These are phyloP conservation scores for Daldinia eschscholtzii DNA, from an alignment of 2,329 filamentous ascomycete species.

Conservation along the genomic window DNA sequence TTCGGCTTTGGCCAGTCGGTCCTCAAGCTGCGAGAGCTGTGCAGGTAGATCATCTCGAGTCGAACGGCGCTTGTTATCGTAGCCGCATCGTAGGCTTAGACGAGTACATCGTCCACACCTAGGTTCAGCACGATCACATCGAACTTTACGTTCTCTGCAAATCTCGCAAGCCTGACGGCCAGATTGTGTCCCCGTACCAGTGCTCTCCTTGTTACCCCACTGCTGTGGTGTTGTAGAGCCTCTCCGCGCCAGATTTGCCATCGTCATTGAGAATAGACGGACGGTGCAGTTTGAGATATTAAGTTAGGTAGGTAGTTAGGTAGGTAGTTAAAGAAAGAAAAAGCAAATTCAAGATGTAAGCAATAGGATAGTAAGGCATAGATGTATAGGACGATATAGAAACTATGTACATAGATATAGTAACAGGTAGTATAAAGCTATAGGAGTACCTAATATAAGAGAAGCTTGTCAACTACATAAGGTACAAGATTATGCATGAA, in stretches of 20 bases:
- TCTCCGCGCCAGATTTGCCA: conserved; percentile 14
- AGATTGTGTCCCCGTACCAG: conserved; percentile 6
- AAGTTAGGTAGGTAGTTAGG: not conserved
- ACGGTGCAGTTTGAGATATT: not conserved
- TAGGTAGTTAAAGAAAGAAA: too few species aligned
- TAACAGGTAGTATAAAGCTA: not conserved
- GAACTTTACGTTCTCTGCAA: conserved; percentile 22
- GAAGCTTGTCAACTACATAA: too few species aligned
- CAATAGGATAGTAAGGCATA: not conserved
- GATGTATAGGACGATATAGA: not conserved
- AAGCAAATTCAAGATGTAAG: too few species aligned
- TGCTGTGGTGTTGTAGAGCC: conserved; percentile 15
- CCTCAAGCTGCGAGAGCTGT: conserved; percentile 15
- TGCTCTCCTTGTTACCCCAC: conserved; percentile 6
- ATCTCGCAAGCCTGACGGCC: conserved; percentile 18
- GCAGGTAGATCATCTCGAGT: conserved; percentile 17
- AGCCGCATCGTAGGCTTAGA: conserved; percentile 16
- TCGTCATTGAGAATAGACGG: conserved; percentile 8
- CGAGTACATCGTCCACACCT: conserved; percentile 15
- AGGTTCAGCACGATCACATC: conserved; percentile 17
- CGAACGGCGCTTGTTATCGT: conserved; percentile 14
- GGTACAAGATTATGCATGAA: not conserved
- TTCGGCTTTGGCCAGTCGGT: conserved; percentile 14
- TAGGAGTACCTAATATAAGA: not conserved
- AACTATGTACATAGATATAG: not conserved